Evolutionary conservation across 192 early-diverging fungal species (phyloP), one percentile per base, ranked within the genome.

Genomic region (Backusella australiensis): DNA sequence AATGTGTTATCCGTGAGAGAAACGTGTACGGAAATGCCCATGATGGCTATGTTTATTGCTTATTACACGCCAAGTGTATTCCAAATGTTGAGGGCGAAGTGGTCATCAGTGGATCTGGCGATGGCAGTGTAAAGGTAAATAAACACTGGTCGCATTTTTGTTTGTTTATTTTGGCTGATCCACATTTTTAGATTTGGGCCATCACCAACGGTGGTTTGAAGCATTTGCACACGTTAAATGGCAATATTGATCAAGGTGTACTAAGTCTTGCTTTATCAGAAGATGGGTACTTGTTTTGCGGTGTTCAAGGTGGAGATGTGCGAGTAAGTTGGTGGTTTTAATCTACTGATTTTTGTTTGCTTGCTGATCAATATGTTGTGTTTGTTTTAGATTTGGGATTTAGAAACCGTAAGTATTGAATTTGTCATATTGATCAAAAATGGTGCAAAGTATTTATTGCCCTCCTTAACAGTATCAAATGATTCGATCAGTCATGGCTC

Each of bases 21-120:
- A 80, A 82, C 52, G 87, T 92, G 9, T 78, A 80, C 6, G 83
- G 80, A 29, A 90, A 89, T 82, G 90, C 90, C 6, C 93, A 94
- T 79, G 89, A 89, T 75, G 93, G 93, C 44, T 93, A 92, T 74
- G 89, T 94, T 19, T 92, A 94, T 73, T 83, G 87, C 67, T 74
- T 92, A 21, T 34, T 89, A 17, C 80, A 92, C 7, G 87, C 88
- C 29, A 76, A 75, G 34, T 74, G 71, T 44, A 71, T 90, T 17
- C 86, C 85, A 42, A 85, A 85, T 76, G 78, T 85, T 17, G 85
- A 86, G 46, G 86, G 86, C 12, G 86, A 87, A 34, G 80, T 89
- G 6, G 74, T 89, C 49, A 86, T 89, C 32, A 86, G 85, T 34
- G 84, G 89, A 36, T 91, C 90, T 35, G 91, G 93, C 53, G 91